Evolutionary conservation across 164 flowering plant genomes (phyloP).

Genomic region (Stephania cephalantha): DNA sequence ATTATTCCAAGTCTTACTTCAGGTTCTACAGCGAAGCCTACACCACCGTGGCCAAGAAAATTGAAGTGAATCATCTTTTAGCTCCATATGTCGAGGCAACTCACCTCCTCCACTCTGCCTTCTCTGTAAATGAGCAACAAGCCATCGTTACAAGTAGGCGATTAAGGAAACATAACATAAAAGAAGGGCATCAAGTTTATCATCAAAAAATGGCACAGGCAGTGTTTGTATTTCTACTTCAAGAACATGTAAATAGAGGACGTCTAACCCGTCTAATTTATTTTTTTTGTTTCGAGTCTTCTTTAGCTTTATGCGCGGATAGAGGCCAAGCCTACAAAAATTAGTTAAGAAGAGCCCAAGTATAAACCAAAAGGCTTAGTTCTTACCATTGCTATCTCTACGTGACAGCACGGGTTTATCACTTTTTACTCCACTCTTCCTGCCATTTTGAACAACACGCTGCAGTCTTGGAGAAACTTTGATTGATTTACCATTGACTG

Average conservation of each 20-base stretch:
- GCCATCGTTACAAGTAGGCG: neutral
- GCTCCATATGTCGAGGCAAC: neutral
- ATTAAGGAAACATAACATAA: no score
- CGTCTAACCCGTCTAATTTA: no score
- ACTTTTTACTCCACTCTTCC: conserved; percentile 32
- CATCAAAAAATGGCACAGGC: neutral
- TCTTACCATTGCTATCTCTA: conserved; percentile 61
- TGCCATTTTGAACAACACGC: conserved; percentile 30
- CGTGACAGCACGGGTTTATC: conserved; percentile 44
- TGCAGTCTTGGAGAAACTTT: conserved; percentile 49
- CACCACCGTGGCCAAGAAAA: neutral
- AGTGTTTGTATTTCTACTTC: no score
- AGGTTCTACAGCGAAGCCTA: neutral
- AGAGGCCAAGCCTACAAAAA: no score
- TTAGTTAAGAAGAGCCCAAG: neutral
- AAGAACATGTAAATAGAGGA: neutral
- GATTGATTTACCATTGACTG: conserved; percentile 41
- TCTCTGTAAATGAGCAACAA: neutral
- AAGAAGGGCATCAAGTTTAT: neutral
- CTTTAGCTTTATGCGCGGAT: no score
- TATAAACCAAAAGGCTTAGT: neutral
- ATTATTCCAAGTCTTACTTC: conserved; percentile 1
- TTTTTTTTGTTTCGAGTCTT: no score
- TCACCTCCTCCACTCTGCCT: conserved; percentile 2
- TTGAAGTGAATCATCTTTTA: neutral